phyloP scores from a whole-genome alignment of 176 grass and related monocot species.

The Avena insularis region DNA sequence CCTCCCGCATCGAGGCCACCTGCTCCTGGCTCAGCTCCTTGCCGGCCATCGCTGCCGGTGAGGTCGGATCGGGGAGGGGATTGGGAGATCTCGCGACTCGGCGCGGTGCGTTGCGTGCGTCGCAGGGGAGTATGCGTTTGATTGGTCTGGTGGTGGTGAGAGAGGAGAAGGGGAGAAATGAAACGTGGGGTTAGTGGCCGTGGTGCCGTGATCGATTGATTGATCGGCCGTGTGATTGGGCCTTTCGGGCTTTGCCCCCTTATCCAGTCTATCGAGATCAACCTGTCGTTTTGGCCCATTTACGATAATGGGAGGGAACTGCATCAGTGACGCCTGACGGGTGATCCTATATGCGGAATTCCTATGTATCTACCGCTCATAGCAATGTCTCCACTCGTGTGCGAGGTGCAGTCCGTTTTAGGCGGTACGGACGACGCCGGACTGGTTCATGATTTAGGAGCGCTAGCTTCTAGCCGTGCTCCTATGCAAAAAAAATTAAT shows the following conservation, averaged over 20 bases:
- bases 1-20: conserved; percentile 93
- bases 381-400: no score
- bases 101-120: neutral
- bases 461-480: no score
- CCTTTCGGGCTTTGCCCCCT: neutral
- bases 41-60: conserved; percentile 60
- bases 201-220: neutral
- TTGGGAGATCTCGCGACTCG: conserved; percentile 41
- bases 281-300: neutral
- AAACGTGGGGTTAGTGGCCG: conserved; percentile 33
- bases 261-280: neutral
- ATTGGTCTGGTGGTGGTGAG: conserved; percentile 16
- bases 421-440: no score
- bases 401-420: no score
- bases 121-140: conserved; percentile 14
- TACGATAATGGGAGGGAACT: neutral
- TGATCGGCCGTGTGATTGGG: neutral
- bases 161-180: conserved; percentile 6
- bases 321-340: no score
- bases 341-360: no score
- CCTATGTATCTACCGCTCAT: no score
- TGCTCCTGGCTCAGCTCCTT: conserved; percentile 87
- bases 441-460: no score
- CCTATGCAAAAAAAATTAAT: no score
- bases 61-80: neutral